Percentiles rank a stretch among this genome's conserved stretches.
These are phyloP conservation scores for Fusarium guadeloupense DNA, from an alignment of 2,329 filamentous ascomycete genomes.

Conservation along the genomic window DNA sequence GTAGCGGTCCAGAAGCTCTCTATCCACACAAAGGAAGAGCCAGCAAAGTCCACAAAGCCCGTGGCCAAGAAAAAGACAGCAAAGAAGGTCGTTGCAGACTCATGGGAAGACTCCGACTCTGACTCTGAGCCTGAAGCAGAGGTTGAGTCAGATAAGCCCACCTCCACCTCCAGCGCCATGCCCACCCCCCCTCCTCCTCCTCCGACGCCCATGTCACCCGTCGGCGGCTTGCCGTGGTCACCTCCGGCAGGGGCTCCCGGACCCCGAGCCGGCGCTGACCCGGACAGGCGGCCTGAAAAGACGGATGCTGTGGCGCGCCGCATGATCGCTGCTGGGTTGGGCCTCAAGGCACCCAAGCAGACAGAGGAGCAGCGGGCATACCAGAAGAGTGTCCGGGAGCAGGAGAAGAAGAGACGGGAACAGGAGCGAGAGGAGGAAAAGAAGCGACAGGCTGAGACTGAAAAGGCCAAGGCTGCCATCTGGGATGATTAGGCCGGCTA, in stretches of 20 bases:
- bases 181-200: conserved; percentile 68
- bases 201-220: conserved; percentile 71
- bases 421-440: conserved; percentile 74
- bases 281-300: conserved; percentile 76
- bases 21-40: conserved; percentile 38
- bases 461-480: conserved; percentile 81
- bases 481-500: conserved; percentile 76
- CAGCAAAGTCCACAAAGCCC: conserved; percentile 36
- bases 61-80: conserved; percentile 44
- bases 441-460: conserved; percentile 69
- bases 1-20: conserved; percentile 47
- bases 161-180: conserved; percentile 54
- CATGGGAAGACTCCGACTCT: conserved; percentile 68
- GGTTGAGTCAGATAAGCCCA: conserved; percentile 48
- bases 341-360: conserved; percentile 79
- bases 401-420: conserved; percentile 81
- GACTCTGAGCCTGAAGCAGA: conserved; percentile 53
- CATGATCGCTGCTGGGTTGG: conserved; percentile 89
- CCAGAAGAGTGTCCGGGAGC: conserved; percentile 81
- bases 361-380: conserved; percentile 92
- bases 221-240: conserved; percentile 36
- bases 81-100: conserved; percentile 50
- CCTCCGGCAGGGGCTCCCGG: conserved; percentile 20
- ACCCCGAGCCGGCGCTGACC: conserved; percentile 11
- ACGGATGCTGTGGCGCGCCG: conserved; percentile 90